These are phyloP conservation scores for Stagonosporopsis cucurbitacearum DNA, from an alignment of 2,329 filamentous ascomycete species.

Conservation along the genomic window DNA sequence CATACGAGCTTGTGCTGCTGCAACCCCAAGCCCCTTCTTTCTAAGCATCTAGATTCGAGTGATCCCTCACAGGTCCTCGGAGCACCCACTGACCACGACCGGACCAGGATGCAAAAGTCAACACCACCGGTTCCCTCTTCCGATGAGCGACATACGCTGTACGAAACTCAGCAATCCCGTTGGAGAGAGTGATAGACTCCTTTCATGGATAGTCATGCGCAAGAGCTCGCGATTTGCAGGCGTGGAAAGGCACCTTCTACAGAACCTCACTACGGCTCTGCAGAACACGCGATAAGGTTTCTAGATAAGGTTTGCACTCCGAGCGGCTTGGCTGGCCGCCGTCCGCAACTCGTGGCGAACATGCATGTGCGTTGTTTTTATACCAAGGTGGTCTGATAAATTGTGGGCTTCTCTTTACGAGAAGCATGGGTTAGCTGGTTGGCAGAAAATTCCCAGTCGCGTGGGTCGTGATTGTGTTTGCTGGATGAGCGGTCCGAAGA, in stretches of 20 bases:
- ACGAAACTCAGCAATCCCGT: not conserved
- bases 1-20: not conserved
- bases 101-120: not conserved
- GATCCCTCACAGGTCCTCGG: not conserved
- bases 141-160: not conserved
- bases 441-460: slow-evolving; percentile 8
- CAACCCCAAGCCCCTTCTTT: not conserved
- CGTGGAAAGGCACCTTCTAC: not conserved
- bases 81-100: not conserved
- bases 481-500: slow-evolving; percentile 5
- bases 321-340: slow-evolving; percentile 7
- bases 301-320: slow-evolving; percentile 6
- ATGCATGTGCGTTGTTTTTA: slow-evolving; percentile 3
- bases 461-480: not conserved
- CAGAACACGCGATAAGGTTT: slow-evolving; percentile 8
- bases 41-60: not conserved
- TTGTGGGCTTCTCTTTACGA: not conserved
- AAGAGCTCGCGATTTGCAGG: not conserved
- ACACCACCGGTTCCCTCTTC: not conserved
- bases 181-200: not conserved
- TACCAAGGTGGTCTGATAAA: slow-evolving; percentile 1
- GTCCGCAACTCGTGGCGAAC: slow-evolving; percentile 12
- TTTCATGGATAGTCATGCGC: not conserved
- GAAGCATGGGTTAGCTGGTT: slow-evolving; percentile 4
- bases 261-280: slow-evolving; percentile 3